Base-by-base conservation (phyloP, 345 rosid genomes). In the Dovyalis caffra region DNA sequence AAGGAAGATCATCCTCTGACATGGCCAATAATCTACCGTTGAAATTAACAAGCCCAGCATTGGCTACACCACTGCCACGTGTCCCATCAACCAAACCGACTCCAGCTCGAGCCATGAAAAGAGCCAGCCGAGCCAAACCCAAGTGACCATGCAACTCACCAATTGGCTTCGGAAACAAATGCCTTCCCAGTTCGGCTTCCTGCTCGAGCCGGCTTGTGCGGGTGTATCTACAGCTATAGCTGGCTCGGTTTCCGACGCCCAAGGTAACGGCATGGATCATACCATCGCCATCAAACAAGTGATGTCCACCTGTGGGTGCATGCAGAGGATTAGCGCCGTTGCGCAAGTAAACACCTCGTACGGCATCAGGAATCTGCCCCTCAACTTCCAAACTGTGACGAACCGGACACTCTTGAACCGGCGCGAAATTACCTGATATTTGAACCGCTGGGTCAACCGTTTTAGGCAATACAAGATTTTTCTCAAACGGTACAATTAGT, bases 1-100 rank as follows among this genome's bases (percentile, higher is more conserved):
- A 90, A 12, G 96, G 97, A 20, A 88, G 86, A 80, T 90, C 97
- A 74, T 89, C 96, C 51, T 90, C 97, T 5, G 92, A 89, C 96
- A 92, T 87, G 78, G 96, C 96, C 66, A 92, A 73, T 49, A 92
- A 75, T 31, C 89, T 76, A 8, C 89, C 94, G 76, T 89, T 86
- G 68, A 88, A 90, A 80, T 79, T 88, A 33, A 89, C 85, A 8
- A 91, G 78, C 6, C 91, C 95, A 0, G 92, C 93, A 82, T 93
- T 93, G 3, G 98, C 98, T 32, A 88, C 91, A 2, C 95, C 95
- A 20, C 51, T 72, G 76, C 92, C 98, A 21, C 73, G 81, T 51
- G 89, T 74, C 8, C 77, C 81, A 66, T 93, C 95, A 15, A 91
- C 71, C 11, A 91, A 60, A 1, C 97, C 92, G 21, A 82, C 37